A percentile compares a stretch with the other conserved stretches of the same genome.
Conservation (phyloP, 1,284 basidiomycete genomes). For the Pisolithus thermaeus region DNA sequence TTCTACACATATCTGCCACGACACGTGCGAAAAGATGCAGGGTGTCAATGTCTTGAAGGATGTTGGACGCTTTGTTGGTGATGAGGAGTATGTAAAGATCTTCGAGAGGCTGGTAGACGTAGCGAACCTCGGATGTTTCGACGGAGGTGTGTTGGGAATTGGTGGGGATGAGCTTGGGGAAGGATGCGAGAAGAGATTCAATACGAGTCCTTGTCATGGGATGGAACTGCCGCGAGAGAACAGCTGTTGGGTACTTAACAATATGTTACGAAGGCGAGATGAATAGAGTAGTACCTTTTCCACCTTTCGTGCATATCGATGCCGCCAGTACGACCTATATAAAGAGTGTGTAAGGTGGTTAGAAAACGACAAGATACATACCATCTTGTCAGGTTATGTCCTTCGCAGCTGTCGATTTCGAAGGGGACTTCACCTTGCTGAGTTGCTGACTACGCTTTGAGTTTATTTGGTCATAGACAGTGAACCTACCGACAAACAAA, state of each 20-base stretch:
- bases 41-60: constrained; percentile 97
- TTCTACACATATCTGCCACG: constrained; percentile 88
- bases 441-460: too few species aligned
- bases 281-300: constrained; percentile 61
- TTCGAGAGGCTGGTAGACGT: constrained; percentile 97
- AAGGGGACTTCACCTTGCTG: too few species aligned
- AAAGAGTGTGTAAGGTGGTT: background rate
- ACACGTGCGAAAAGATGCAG: constrained; percentile 92
- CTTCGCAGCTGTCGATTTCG: too few species aligned
- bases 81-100: constrained; percentile 97
- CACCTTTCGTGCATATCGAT: constrained; percentile 90
- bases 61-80: constrained; percentile 97
- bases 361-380: background rate
- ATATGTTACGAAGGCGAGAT: background rate
- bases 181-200: constrained; percentile 93
- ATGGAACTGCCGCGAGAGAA: constrained; percentile 94
- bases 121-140: constrained; percentile 89
- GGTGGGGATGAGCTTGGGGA: constrained; percentile 96
- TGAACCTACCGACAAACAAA: too few species aligned
- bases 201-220: constrained; percentile 91
- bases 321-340: constrained; percentile 84
- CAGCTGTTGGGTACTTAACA: constrained; percentile 49
- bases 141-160: constrained; percentile 97
- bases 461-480: too few species aligned
- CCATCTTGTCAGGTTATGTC: background rate